Evolutionary conservation across 495 filamentous ascomycete species (phyloP), one percentile per base, ranked within the genome.

Genomic region (Chaetomium cochliodes): DNA sequence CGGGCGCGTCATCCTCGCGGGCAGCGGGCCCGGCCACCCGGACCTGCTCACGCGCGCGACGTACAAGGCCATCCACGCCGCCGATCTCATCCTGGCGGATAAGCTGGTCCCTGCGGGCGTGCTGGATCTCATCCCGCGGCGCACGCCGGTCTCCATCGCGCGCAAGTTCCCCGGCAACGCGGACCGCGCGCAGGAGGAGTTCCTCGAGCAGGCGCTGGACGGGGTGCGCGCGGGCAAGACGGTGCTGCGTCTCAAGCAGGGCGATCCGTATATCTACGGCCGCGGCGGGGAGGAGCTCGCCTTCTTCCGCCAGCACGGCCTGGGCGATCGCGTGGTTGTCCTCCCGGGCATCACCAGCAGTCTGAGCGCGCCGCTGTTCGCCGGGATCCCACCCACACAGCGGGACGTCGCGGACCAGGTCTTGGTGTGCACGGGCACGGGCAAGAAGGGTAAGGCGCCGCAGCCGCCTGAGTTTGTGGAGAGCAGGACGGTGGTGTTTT

Each of bases 101-200:
- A 98, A 98, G 75, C 90, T 98, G 54, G 94, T 98, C 5, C 94
- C 94, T 0, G 81, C 89, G 2, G 87, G 90, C 8, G 90, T 98
- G 8, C 78, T 98, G 15, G 89, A 92, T 60, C 85, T 98, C 13
- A 90, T 97, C 64, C 96, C 94, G 28, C 91, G 96, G 20, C 85
- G 94, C 46, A 93, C 93, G 20, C 87, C 89, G 26, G 88, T 98
- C 18, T 86, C 91, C 69, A 98, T 98, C 70, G 94, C 94, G 9
- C 89, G 92, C 66, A 98, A 98, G 76, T 98, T 98, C 74, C 94
- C 94, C 12, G 94, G 94, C 15, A 98, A 98, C 69, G 94, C 94
- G 42, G 94, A 98, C 66, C 86, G 85, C 44, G 94, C 94, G 0
- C 96, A 98, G 73, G 88, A 90, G 65, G 94, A 98, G 74, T 86